phyloP scores from a whole-genome alignment of 345 rosid genomes.

The Pistacia vera region DNA sequence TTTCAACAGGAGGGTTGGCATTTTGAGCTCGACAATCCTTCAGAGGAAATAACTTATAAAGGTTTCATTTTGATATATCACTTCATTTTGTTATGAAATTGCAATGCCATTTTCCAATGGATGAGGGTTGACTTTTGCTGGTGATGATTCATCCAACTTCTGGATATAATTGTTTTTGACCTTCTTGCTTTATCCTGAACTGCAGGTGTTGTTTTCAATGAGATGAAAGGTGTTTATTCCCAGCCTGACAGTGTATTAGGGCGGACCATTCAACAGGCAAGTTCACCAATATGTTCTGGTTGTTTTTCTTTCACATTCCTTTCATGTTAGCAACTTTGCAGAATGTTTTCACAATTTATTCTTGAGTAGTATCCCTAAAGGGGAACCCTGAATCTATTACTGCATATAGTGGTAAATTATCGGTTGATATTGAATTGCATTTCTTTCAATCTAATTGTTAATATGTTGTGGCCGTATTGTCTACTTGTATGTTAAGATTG shows the following conservation, averaged over 20 bases:
- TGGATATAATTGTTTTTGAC: neutral
- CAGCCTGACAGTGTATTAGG: conserved; percentile 97
- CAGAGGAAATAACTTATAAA: conserved; percentile 89
- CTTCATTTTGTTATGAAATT: neutral
- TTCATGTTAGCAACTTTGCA: neutral
- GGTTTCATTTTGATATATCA: conserved; percentile 40
- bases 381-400: neutral
- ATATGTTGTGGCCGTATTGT: neutral
- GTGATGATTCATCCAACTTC: conserved; percentile 13
- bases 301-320: neutral
- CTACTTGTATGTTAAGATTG: neutral
- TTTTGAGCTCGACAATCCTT: conserved; percentile 85
- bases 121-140: conserved; percentile 1
- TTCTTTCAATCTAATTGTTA: neutral
- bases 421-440: neutral
- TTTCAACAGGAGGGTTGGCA: conserved; percentile 99
- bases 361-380: neutral
- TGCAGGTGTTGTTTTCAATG: conserved; percentile 96
- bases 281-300: conserved; percentile 19
- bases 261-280: conserved; percentile 77
- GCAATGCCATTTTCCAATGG: neutral
- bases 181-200: conserved; percentile 19
- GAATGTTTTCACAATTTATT: neutral
- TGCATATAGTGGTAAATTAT: neutral
- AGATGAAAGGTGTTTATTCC: conserved; percentile 98